Evolutionary conservation across 2,329 filamentous ascomycete genomes (phyloP).

Genomic region (Fonsecaea pugnacius): DNA sequence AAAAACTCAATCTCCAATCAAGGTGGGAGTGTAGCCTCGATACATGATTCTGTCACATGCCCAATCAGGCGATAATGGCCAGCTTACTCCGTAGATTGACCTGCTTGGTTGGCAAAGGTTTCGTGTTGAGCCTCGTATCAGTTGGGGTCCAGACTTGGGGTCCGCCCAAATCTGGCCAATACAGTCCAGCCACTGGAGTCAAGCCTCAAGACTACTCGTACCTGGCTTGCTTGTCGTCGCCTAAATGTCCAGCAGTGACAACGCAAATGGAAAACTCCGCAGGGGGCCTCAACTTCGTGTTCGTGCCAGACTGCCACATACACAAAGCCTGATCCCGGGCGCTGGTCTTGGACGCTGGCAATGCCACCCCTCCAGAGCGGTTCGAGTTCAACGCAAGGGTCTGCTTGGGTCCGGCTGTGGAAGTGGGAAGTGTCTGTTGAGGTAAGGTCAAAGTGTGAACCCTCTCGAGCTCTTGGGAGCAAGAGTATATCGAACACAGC

Average conservation of each 20-base stretch:
- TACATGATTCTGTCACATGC: background rate
- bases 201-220: conserved; percentile 1
- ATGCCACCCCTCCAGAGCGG: background rate
- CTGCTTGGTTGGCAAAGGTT: background rate
- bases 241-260: conserved; percentile 3
- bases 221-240: conserved; percentile 11
- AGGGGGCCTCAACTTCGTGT: conserved; percentile 14
- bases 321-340: conserved; percentile 3
- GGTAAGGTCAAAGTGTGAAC: background rate
- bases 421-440: background rate
- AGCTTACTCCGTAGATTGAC: background rate
- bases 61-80: background rate
- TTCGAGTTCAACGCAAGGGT: background rate
- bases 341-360: conserved; percentile 2
- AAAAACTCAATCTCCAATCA: background rate
- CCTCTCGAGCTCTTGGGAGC: background rate
- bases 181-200: conserved; percentile 1
- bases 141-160: conserved; percentile 7
- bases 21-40: background rate
- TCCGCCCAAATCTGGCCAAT: conserved; percentile 7
- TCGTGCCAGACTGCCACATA: background rate
- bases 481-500: conserved; percentile 8
- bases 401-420: background rate
- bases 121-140: conserved; percentile 23
- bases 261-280: background rate